Evolutionary conservation across 257 asterid species (phyloP).

Genomic region (Solanum pimpinellifolium): DNA sequence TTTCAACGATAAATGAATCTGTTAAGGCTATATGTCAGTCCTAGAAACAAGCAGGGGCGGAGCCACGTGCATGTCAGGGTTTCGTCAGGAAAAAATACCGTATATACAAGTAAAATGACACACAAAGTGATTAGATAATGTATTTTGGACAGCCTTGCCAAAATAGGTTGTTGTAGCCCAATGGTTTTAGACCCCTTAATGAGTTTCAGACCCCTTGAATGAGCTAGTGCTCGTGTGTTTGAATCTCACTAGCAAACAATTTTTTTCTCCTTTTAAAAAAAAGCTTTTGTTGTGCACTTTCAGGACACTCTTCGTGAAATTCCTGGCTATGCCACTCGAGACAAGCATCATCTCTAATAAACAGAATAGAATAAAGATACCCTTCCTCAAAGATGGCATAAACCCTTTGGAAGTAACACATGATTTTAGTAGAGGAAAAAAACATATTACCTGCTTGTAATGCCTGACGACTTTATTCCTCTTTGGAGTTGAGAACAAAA

Average conservation of each 20-base stretch:
- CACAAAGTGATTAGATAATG: not conserved
- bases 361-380: not conserved
- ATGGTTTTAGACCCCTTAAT: not conserved
- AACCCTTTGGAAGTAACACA: not conserved
- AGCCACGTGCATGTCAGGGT: not conserved
- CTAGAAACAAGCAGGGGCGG: not conserved
- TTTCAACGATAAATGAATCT: not conserved
- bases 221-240: not conserved
- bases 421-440: not conserved
- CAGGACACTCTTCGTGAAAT: not conserved
- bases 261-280: not conserved
- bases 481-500: conserved; percentile 73
- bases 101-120: not conserved
- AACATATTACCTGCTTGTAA: conserved; percentile 61
- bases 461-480: conserved; percentile 59
- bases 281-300: not conserved
- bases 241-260: not conserved
- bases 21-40: not conserved
- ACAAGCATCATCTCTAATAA: not conserved
- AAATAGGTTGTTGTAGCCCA: too few species aligned
- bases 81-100: not conserved
- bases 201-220: not conserved
- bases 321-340: not conserved
- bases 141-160: not conserved
- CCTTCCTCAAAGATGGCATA: not conserved